Conservation (phyloP, 805 yeast genomes). For the Torulaspora microellipsoides region DNA sequence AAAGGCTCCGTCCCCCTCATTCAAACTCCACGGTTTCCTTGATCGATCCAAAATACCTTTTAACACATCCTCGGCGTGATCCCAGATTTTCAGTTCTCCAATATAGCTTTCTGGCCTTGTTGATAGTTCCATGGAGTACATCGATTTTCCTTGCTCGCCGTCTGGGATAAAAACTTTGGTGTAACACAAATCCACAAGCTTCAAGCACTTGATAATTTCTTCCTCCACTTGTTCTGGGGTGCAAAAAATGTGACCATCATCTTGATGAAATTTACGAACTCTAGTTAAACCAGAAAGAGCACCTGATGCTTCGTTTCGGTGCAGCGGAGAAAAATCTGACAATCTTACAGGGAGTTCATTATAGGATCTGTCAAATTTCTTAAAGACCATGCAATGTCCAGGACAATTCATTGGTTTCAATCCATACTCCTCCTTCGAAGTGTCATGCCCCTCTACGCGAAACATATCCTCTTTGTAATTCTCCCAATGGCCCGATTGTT, state of each 20-base stretch:
- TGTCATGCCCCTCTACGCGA: conserved; percentile 57
- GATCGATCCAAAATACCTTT: conserved; percentile 51
- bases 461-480: conserved; percentile 95
- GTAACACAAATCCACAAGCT: conserved; percentile 72
- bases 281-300: conserved; percentile 89
- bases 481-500: conserved; percentile 92
- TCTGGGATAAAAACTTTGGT: conserved; percentile 46
- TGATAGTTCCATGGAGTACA: conserved; percentile 66
- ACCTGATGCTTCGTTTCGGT: conserved; percentile 92
- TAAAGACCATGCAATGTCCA: conserved; percentile 85
- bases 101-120: conserved; percentile 81
- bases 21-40: conserved; percentile 59
- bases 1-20: conserved; percentile 93
- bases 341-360: conserved; percentile 81
- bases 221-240: conserved; percentile 64
- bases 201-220: conserved; percentile 70
- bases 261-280: conserved; percentile 94
- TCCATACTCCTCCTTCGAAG: conserved; percentile 53
- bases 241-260: conserved; percentile 96
- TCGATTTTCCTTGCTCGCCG: conserved; percentile 24
- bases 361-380: conserved; percentile 70
- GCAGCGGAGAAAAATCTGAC: conserved; percentile 88
- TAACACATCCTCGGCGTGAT: conserved; percentile 69
- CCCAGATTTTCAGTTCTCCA: conserved; percentile 78
- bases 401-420: conserved; percentile 96